Evolutionary conservation across 2,329 filamentous ascomycete genomes (phyloP).

Genomic region (Grosmannia penicillata): DNA sequence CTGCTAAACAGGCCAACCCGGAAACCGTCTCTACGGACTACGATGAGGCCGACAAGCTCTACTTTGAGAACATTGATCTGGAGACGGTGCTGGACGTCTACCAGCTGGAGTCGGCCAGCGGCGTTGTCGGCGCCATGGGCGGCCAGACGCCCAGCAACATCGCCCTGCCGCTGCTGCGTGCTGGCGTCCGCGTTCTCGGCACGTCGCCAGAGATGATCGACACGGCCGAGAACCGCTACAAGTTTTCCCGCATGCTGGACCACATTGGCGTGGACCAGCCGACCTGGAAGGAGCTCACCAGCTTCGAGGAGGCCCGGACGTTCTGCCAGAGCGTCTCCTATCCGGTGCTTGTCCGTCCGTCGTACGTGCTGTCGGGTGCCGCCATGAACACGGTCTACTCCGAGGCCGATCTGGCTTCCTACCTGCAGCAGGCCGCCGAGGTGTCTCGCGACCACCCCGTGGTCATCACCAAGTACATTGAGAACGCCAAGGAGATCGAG

Average conservation of each 20-base stretch:
- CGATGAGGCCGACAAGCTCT: slow-evolving; percentile 84
- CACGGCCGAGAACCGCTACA: slow-evolving; percentile 91
- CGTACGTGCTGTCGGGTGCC: slow-evolving; percentile 90
- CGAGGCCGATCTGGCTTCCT: slow-evolving; percentile 76
- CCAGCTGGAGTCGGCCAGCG: slow-evolving; percentile 65
- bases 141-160: slow-evolving; percentile 98
- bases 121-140: slow-evolving; percentile 89
- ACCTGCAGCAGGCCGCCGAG: slow-evolving; percentile 78
- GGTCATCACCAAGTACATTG: slow-evolving; percentile 98
- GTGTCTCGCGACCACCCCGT: slow-evolving; percentile 93
- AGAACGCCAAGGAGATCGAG: slow-evolving; percentile 98
- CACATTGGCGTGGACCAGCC: slow-evolving; percentile 91
- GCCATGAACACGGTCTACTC: slow-evolving; percentile 99
- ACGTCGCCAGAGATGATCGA: slow-evolving; percentile 99
- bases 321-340: slow-evolving; percentile 88
- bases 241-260: slow-evolving; percentile 97
- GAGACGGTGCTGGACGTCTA: slow-evolving; percentile 92
- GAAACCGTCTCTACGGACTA: slow-evolving; percentile 86
- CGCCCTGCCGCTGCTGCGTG: slow-evolving; percentile 71
- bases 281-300: slow-evolving; percentile 94
- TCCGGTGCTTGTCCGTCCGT: slow-evolving; percentile 86
- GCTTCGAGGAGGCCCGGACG: slow-evolving; percentile 72
- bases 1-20: slow-evolving; percentile 63
- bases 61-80: slow-evolving; percentile 89
- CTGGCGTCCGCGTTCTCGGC: slow-evolving; percentile 83